Base-by-base conservation (phyloP, 1,284 basidiomycete genomes). In the Pseudozyma tsukubaensis region DNA sequence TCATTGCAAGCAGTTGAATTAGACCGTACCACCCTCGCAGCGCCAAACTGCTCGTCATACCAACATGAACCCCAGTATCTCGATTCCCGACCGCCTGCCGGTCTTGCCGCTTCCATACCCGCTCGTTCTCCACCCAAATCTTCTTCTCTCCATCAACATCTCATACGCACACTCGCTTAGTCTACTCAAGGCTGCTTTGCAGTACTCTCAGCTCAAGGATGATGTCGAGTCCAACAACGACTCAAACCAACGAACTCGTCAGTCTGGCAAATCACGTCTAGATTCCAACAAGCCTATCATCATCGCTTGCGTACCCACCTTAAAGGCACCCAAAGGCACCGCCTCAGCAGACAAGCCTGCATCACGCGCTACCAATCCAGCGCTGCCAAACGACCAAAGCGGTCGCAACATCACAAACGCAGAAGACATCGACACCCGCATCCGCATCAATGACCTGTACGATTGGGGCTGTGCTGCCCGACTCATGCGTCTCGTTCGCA, bases 111-210 rank as follows among this genome's bases (percentile, higher is more conserved):
- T 84, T 9, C 82, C 82, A 1, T 83, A 83, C 49, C 82, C 82
- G 12, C 74, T 80, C 32, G 72, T 84, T 16, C 67, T 84, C 34
- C 79, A 83, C 57, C 83, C 83, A 21, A 78, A 77, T 12, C 74
- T 84, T 16, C 58, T 84, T n/a, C 76, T 84, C 49, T 77, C 75
- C 47, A 76, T 84, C 52, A 77, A 79, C 42, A 64, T 83, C 49
- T 75, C 76, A 3, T 81, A 84, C 52, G 70, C 75, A 14, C 75
- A 83, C 54, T 78, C 81, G 11, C 71, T 84, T 42, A 71, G 68
- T 45, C 73, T 84, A n/a, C 77, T 84, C 77, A 81, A 81, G 60
- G 78, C 82, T 13, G 80, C 81, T 12, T 58, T 83, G n/a, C 67
- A 77, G 48, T 76, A 64, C 55, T 76, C 73, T n/a, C 50, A 65